Evolutionary conservation across 2,329 filamentous ascomycete species (phyloP).

Genomic region (Sphaceloma murrayae): DNA sequence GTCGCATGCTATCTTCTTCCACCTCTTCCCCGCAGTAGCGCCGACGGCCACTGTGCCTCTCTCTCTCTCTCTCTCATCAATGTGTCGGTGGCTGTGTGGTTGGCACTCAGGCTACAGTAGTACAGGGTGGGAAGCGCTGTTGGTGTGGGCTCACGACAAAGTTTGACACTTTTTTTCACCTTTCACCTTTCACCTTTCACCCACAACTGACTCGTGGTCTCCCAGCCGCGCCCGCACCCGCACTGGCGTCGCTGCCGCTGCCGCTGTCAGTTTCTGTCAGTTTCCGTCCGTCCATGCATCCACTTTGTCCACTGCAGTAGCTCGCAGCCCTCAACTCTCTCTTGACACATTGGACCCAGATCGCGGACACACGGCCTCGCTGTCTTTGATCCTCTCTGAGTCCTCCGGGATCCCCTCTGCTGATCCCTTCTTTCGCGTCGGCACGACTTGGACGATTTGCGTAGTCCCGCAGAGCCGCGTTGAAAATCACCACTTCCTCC

Average conservation of each 20-base stretch:
- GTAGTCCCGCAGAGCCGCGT: constrained; percentile 9
- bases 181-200: no score
- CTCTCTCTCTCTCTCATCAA: no score
- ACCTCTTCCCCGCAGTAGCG: background rate
- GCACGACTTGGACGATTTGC: constrained; percentile 7
- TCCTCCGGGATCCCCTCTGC: background rate
- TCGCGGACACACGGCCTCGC: background rate
- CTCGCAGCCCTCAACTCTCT: background rate
- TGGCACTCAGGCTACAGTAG: background rate
- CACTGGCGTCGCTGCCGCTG: constrained; percentile 15
- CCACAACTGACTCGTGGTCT: no score
- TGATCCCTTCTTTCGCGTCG: constrained; percentile 2
- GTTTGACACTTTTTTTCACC: background rate
- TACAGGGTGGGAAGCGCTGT: background rate
- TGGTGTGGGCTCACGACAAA: background rate
- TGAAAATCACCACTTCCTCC: constrained; percentile 11
- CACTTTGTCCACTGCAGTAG: background rate
- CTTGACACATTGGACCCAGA: background rate
- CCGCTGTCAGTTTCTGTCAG: constrained; percentile 14
- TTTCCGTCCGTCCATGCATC: constrained; percentile 12
- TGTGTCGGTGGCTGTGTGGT: no score
- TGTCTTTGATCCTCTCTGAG: background rate
- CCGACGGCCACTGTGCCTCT: background rate
- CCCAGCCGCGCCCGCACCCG: no score
- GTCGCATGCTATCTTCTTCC: background rate